These are phyloP conservation scores for Mucor racemosus DNA, from an alignment of 371 early-diverging fungal genomes.

Conservation along the genomic window DNA sequence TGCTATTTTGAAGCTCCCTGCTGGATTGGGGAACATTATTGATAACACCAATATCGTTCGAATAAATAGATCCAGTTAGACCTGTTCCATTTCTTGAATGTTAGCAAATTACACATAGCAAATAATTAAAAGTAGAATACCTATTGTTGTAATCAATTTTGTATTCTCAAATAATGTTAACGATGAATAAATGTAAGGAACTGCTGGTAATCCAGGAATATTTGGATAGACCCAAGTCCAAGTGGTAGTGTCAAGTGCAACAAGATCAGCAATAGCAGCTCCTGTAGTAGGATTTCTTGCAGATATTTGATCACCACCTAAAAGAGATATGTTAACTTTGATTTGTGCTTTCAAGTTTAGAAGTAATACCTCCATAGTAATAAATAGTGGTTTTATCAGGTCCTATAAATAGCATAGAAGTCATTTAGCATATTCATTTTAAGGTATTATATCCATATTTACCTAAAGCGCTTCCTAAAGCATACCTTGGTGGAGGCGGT, in stretches of 20 bases:
- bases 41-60: conserved; percentile 21
- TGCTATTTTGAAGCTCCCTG: background rate
- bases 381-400: conserved; percentile 18
- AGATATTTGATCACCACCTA: background rate
- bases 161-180: background rate
- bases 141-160: background rate
- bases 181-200: background rate
- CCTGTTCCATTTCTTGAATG: conserved; percentile 11
- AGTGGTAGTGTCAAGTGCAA: background rate
- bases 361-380: conserved; percentile 19
- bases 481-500: background rate
- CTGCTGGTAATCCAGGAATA: background rate
- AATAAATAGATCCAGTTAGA: background rate
- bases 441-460: background rate
- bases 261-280: background rate
- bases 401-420: background rate
- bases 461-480: conserved; percentile 14
- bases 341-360: background rate
- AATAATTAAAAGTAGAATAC: background rate
- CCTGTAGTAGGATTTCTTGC: background rate
- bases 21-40: conserved; percentile 12
- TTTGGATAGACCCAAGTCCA: background rate
- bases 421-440: background rate
- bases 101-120: too few species aligned
- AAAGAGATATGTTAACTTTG: background rate